Conservation (phyloP, 805 yeast genomes). For the Zygosaccharomyces siamensis region DNA sequence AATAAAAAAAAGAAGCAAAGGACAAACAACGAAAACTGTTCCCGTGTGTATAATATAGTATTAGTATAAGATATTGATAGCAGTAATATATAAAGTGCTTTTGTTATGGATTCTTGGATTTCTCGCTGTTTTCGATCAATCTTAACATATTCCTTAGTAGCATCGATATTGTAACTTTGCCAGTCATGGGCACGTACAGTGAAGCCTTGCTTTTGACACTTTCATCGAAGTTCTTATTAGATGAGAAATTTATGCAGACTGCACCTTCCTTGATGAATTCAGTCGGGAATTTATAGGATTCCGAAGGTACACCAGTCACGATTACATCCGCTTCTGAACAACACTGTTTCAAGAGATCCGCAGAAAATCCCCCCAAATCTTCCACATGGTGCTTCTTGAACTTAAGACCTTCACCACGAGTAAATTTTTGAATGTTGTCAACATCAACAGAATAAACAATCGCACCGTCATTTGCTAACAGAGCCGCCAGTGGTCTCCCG, state of each 20-base stretch:
- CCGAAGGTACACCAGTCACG: constrained; percentile 92
- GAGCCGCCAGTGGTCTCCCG: constrained; percentile 94
- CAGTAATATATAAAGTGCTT: constrained; percentile 10
- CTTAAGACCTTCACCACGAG: constrained; percentile 87
- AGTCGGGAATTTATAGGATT: constrained; percentile 78
- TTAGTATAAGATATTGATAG: constrained; percentile 11
- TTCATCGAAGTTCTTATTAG: constrained; percentile 81
- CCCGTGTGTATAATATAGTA: not conserved
- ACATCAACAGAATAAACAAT: constrained; percentile 89
- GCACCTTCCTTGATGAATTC: constrained; percentile 81
- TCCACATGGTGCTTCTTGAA: constrained; percentile 78
- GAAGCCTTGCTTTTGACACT: constrained; percentile 82
- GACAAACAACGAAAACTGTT: not conserved
- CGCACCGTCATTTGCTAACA: constrained; percentile 96
- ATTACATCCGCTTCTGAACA: constrained; percentile 81
- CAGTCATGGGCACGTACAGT: constrained; percentile 89
- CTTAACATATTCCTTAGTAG: constrained; percentile 82
- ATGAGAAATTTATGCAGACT: constrained; percentile 82
- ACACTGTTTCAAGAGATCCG: constrained; percentile 48
- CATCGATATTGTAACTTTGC: constrained; percentile 96
- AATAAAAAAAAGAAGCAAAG: not conserved
- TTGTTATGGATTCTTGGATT: constrained; percentile 9
- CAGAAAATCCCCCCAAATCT: constrained; percentile 44
- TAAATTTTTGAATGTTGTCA: constrained; percentile 81
- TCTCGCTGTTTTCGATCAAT: constrained; percentile 60